These are phyloP conservation scores for Pseudogymnoascus verrucosus DNA, from an alignment of 2,329 filamentous ascomycete species.

Conservation along the genomic window DNA sequence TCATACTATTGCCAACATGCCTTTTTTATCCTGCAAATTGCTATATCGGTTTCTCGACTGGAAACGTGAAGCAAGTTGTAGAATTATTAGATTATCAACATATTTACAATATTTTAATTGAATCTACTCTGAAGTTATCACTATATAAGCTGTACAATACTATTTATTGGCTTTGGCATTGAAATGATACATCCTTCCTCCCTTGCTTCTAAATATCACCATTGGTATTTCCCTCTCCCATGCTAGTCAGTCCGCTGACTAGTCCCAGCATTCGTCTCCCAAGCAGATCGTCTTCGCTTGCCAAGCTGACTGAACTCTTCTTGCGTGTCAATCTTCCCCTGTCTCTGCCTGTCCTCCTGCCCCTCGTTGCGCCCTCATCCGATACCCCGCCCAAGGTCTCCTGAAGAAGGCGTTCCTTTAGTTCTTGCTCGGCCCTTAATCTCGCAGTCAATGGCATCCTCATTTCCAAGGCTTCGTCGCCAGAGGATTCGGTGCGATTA, in stretches of 20 bases:
- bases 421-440: conserved; percentile 33
- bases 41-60: background rate
- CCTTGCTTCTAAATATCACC: background rate
- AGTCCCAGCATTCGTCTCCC: conserved; percentile 47
- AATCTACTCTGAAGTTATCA: background rate
- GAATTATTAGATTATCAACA: background rate
- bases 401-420: conserved; percentile 29
- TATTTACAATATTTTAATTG: background rate
- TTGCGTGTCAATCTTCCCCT: conserved; percentile 25
- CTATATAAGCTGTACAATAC: background rate
- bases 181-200: background rate
- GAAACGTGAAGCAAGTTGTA: background rate
- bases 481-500: conserved; percentile 30
- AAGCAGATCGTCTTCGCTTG: conserved; percentile 48
- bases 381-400: conserved; percentile 16
- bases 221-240: conserved; percentile 14
- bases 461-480: conserved; percentile 84
- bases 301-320: conserved; percentile 43
- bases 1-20: conserved; percentile 53
- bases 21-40: background rate
- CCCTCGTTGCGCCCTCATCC: conserved; percentile 24
- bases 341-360: conserved; percentile 13
- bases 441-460: conserved; percentile 42
- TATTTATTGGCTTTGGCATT: background rate
- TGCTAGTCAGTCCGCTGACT: conserved; percentile 42